These are phyloP conservation scores for Arthromyces matolae DNA, from an alignment of 768 basidiomycete genomes.

Conservation along the genomic window DNA sequence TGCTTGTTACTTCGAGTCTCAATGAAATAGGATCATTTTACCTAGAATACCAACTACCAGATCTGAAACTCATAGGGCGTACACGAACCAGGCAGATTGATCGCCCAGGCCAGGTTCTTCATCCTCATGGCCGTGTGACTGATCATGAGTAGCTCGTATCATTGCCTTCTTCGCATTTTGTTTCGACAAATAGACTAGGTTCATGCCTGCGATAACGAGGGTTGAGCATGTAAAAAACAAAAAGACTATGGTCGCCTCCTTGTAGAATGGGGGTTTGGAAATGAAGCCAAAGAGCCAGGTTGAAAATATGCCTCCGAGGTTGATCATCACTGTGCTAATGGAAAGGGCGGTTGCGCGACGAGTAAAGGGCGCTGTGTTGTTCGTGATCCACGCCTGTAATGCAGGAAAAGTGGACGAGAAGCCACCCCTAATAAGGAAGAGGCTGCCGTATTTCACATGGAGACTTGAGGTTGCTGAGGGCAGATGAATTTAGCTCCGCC, in stretches of 20 bases:
- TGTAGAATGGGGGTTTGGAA: constrained; percentile 49
- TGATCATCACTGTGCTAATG: constrained; percentile 55
- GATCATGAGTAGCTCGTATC: not conserved
- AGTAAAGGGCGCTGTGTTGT: constrained; percentile 54
- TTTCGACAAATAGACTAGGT: constrained; percentile 35
- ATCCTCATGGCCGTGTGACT: constrained; percentile 8
- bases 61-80: constrained; percentile 27
- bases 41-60: too few relatives aligned
- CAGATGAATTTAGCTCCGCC: not conserved
- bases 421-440: constrained; percentile 54
- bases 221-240: constrained; percentile 38
- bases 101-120: constrained; percentile 28
- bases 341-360: constrained; percentile 58
- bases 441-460: constrained; percentile 45
- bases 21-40: too few relatives aligned
- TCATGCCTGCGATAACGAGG: constrained; percentile 31
- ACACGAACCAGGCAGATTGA: constrained; percentile 30
- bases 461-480: not conserved
- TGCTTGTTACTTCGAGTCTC: too few relatives aligned
- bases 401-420: constrained; percentile 49
- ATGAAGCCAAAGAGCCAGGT: constrained; percentile 57
- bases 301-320: constrained; percentile 55
- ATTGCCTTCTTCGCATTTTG: constrained; percentile 44
- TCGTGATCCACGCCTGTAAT: constrained; percentile 55
- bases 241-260: constrained; percentile 40